These are phyloP conservation scores for Colletotrichum sp. DNA, from an alignment of 2,329 filamentous ascomycete genomes.

Conservation along the genomic window DNA sequence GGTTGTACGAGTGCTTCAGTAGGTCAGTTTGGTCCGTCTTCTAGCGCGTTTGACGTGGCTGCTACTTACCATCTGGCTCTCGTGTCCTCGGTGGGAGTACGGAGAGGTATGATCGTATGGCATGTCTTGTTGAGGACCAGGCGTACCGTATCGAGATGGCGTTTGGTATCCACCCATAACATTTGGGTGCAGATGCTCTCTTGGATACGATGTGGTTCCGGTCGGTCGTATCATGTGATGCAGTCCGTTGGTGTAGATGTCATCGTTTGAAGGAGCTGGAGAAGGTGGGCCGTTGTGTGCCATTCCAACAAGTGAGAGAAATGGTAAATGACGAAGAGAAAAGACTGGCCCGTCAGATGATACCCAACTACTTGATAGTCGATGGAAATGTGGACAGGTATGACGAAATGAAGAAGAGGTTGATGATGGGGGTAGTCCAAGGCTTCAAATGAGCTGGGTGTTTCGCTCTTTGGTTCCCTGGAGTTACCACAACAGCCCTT, in stretches of 20 bases:
- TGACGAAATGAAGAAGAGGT: neutral
- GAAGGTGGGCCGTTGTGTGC: conserved; percentile 46
- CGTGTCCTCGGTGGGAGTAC: conserved; percentile 28
- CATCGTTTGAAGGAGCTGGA: conserved; percentile 46
- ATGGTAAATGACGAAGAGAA: neutral
- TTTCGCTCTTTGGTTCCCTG: neutral
- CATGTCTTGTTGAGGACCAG: conserved; percentile 34
- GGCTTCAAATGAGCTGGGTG: neutral
- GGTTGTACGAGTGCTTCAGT: neutral
- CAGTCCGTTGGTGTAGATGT: conserved; percentile 43
- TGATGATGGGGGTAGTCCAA: neutral
- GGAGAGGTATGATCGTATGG: conserved; percentile 32
- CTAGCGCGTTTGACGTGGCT: neutral
- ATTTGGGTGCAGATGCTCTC: conserved; percentile 30
- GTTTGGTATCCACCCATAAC: conserved; percentile 36
- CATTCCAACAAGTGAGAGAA: conserved; percentile 30
- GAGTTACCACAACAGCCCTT: neutral
- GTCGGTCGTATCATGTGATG: conserved; percentile 51
- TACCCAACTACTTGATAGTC: neutral
- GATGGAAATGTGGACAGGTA: neutral
- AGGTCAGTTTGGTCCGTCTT: neutral
- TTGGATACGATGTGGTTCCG: conserved; percentile 30
- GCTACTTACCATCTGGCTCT: conserved; percentile 15
- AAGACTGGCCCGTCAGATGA: neutral
- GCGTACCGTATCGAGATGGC: conserved; percentile 41